Base-by-base conservation (phyloP, 225 moss, liverwort and hornwort species). In the Physcomitrium patens region DNA sequence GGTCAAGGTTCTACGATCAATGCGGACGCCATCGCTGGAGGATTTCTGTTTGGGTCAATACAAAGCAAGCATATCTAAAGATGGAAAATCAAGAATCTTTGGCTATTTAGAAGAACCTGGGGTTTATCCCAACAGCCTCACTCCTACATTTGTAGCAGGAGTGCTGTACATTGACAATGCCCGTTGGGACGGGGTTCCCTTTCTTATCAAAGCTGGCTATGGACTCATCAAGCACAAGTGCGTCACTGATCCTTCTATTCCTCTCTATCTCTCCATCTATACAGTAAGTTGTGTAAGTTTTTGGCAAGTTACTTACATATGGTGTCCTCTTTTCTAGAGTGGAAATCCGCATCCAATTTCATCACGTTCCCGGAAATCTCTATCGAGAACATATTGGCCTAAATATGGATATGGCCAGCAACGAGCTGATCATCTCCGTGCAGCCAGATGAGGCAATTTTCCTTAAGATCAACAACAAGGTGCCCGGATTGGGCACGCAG, bases 381-480 rank as follows among this genome's bases (percentile, higher is more conserved):
- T 96, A 96, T 77, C 87, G 91, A 22, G 89, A 90, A 11, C 78
- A 78, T 57, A 76, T 96, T 37, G 93, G 96, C 22, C 87, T 54
- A 67, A 93, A 92, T 63, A 73, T 83, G 77, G 84, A 83, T 31
- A 80, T 83, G 78, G 84, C 86, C 10, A 76, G 83, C 72, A 96
- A 96, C 74, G 92, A 96, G 84, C 94, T 96, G n/a, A 86, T 96
- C 58, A 89, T 96, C 63, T 71, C 92, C 68, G 85, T 89, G 60
- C 96, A 92, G 43, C 96, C 96, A 63, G 87, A 96, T 66, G 93
- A 92, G 73, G 87, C 89, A 46, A 89, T 96, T 56, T 87, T 75
- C 50, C 82, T 96, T 51, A 96, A 96, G 71, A 92, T 96, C 73
- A 96, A 96, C 82, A 96, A 96, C 82, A 96, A 96, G 81, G 87